phyloP scores from a whole-genome alignment of 805 yeast genomes.

The Candida pini region DNA sequence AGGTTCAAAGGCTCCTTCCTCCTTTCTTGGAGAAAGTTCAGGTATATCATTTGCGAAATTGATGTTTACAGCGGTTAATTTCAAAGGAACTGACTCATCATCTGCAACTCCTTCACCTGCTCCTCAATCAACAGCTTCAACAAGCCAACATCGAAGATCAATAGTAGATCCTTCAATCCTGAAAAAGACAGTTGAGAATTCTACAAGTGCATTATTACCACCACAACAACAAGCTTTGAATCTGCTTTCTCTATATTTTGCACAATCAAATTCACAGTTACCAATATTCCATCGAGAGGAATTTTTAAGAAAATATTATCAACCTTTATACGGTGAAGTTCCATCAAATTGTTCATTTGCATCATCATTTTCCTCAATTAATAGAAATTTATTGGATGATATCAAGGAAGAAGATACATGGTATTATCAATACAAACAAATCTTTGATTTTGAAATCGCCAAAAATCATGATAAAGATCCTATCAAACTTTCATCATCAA shows the following conservation, averaged over 20 bases:
- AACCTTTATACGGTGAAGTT: slow-evolving; percentile 74
- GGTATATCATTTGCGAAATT: slow-evolving; percentile 73
- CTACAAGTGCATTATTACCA: slow-evolving; percentile 52
- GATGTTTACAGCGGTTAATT: slow-evolving; percentile 72
- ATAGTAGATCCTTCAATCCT: slow-evolving; percentile 25
- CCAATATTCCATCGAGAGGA: slow-evolving; percentile 81
- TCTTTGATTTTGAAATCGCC: slow-evolving; percentile 25
- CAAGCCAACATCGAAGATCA: slow-evolving; percentile 10
- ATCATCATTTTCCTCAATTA: slow-evolving; percentile 46
- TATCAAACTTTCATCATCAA: slow-evolving; percentile 29
- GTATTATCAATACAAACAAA: slow-evolving; percentile 37
- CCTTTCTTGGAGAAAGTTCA: slow-evolving; percentile 45
- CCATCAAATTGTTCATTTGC: slow-evolving; percentile 52
- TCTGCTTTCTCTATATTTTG: slow-evolving; percentile 60
- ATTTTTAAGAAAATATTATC: slow-evolving; percentile 59
- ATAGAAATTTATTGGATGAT: slow-evolving; percentile 25
- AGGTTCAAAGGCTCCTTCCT: slow-evolving; percentile 26
- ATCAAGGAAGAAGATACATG: slow-evolving; percentile 37
- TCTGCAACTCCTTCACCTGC: slow-evolving; percentile 2
- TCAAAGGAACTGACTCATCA: slow-evolving; percentile 27
- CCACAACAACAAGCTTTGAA: slow-evolving; percentile 65
- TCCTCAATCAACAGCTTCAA: slow-evolving; percentile 2
- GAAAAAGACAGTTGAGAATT: slow-evolving; percentile 16
- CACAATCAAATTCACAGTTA: slow-evolving; percentile 75
- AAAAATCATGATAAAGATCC: slow-evolving; percentile 25